A percentile compares a stretch with the other conserved stretches of the same genome.
These are phyloP conservation scores for Thalassiosira livingstoniorum DNA, from an alignment of 352 stramenopile species.

Conservation along the genomic window DNA sequence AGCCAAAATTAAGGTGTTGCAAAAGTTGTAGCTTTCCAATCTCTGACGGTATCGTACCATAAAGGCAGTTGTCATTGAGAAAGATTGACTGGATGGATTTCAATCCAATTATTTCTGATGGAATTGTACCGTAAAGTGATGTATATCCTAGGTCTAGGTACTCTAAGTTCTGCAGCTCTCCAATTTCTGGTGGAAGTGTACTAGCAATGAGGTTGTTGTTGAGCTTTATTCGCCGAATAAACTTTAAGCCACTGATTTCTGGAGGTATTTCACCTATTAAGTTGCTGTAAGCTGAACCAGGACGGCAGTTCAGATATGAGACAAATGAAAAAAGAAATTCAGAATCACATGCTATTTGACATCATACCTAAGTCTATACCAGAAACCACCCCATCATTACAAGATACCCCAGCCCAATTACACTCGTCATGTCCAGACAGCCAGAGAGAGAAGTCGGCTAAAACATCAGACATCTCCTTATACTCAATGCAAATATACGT, in stretches of 20 bases:
- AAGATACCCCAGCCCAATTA: slow-evolving; percentile 70
- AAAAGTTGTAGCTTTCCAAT: slow-evolving; percentile 52
- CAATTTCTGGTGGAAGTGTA: slow-evolving; percentile 8
- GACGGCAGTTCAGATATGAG: background rate
- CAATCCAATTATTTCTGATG: background rate
- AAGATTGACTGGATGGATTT: too few species aligned
- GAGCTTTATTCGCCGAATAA: slow-evolving; percentile 58
- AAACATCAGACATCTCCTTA: too few species aligned
- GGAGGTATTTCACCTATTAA: slow-evolving; percentile 61
- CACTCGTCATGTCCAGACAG: slow-evolving; percentile 62
- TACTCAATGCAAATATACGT: too few species aligned
- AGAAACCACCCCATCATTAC: slow-evolving; percentile 35
- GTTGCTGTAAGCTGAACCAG: slow-evolving; percentile 55
- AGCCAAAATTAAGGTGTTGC: slow-evolving; percentile 61
- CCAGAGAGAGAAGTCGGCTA: slow-evolving; percentile 55
- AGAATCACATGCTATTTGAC: background rate
- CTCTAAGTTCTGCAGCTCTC: background rate
- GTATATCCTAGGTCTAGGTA: background rate
- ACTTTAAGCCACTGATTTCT: slow-evolving; percentile 61
- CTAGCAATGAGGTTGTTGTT: slow-evolving; percentile 57
- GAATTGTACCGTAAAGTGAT: background rate
- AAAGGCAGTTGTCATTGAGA: too few species aligned
- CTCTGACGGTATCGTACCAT: slow-evolving; percentile 19
- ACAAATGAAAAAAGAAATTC: background rate
- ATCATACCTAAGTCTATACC: slow-evolving; percentile 65